phyloP scores from a whole-genome alignment of 371 early-diverging fungal genomes.

The Homolaphlyctis polyrhiza region DNA sequence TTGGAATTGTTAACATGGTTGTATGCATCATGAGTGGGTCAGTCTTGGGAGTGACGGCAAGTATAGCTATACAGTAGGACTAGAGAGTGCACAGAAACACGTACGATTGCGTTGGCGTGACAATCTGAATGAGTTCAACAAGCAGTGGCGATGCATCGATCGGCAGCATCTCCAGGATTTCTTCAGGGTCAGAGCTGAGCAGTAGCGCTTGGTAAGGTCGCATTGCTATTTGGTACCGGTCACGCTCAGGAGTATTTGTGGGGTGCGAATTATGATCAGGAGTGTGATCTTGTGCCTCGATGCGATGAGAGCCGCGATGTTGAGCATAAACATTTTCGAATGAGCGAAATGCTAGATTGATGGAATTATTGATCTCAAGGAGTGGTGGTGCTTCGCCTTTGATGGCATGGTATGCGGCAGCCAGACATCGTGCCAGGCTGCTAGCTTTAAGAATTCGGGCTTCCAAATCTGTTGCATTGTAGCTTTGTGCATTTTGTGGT shows the following conservation, averaged over 20 bases:
- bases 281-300: no score
- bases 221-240: constrained; percentile 58
- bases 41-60: no score
- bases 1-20: no score
- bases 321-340: background rate
- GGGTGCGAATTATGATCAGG: no score
- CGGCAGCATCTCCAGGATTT: constrained; percentile 66
- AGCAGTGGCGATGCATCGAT: constrained; percentile 80
- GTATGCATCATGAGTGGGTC: no score
- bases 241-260: background rate
- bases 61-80: no score
- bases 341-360: constrained; percentile 1
- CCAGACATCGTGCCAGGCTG: constrained; percentile 3
- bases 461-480: no score
- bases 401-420: background rate
- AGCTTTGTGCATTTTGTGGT: no score
- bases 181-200: constrained; percentile 76
- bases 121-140: constrained; percentile 76
- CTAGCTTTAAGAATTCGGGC: background rate
- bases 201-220: constrained; percentile 83
- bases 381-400: background rate
- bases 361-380: constrained; percentile 8
- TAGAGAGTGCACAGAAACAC: no score
- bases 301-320: no score
- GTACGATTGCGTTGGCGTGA: constrained; percentile 79